Base-by-base conservation (phyloP, 768 basidiomycete genomes). In the Dentipellis fragilis region DNA sequence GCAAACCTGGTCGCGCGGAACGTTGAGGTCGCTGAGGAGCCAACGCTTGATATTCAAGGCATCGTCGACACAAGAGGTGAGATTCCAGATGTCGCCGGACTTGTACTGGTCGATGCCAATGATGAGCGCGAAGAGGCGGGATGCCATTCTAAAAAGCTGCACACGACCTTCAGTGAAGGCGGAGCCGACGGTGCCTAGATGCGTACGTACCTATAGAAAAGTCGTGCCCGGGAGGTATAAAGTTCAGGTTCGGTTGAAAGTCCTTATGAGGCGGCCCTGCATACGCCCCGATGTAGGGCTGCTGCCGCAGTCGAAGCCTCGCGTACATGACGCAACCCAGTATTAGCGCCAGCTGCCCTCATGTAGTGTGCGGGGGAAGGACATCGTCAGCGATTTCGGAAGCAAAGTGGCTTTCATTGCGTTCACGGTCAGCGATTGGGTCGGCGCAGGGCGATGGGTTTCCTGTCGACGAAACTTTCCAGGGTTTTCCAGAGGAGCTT, bases 71-170 rank as follows among this genome's bases (percentile, higher is more conserved):
- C 82, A 84, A 40, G 81, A 79, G 54, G 81, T 75, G 38, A 85
- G 75, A 62, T 85, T 80, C 83, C 81, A 86, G 23, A 85, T 77
- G 36, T 60, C 61, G 40, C 64, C 63, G 9, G 82, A 83, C 66
- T 83, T 78, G 72, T 87, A 87, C 62, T 73, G 72, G 69, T 87
- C 83, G 58, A 87, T 78, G 42, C 85, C 85, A 58, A 87, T 74
- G 59, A 87, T 70, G 55, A 87, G 75, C 0, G 83, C 83, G 60
- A 84, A 87, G 42, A 84, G 68, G 17, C 76, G 79, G 42, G 72
- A 62, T 16, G 69, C 63, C 73, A 80, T 77, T 49, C 35, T 54
- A 29, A 6, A 29, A 29, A 29, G n/a, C 29, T 6, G 46, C 45
- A 38, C 23, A 48, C 14, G 8, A 42, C 2, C 4, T 42, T 14